These are phyloP conservation scores for Aquilaria malaccensis DNA, from an alignment of 345 rosid species.

Conservation along the genomic window DNA sequence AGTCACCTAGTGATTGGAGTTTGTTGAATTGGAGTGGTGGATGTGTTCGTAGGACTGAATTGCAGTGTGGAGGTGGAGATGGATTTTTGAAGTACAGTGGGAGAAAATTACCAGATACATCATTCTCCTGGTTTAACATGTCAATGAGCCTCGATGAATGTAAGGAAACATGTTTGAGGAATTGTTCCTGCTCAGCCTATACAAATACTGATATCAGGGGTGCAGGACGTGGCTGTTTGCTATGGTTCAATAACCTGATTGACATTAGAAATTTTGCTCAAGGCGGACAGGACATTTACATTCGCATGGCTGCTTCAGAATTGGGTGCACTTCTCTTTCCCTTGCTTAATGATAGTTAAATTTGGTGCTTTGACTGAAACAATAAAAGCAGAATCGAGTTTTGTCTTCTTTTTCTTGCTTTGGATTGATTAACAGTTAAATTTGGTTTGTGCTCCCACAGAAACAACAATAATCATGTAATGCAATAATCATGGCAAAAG, in stretches of 20 bases:
- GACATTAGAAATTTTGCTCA: conserved; percentile 33
- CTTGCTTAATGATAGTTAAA: too few species aligned
- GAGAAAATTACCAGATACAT: conserved; percentile 35
- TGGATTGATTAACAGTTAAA: too few species aligned
- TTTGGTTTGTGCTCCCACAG: too few species aligned
- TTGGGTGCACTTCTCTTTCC: conserved; percentile 16
- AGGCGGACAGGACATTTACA: conserved; percentile 32
- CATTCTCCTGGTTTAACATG: conserved; percentile 14
- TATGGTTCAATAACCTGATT: conserved; percentile 26
- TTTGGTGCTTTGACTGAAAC: too few species aligned
- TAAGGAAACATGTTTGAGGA: conserved; percentile 16
- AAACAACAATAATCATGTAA: background rate
- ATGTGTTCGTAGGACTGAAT: conserved; percentile 22
- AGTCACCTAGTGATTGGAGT: conserved; percentile 16
- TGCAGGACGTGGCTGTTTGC: conserved; percentile 33
- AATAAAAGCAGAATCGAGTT: too few species aligned
- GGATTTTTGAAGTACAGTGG: conserved; percentile 24
- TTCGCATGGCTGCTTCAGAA: conserved; percentile 39
- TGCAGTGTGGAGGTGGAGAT: conserved; percentile 18
- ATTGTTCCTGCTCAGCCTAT: conserved; percentile 42
- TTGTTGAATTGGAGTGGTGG: conserved; percentile 36
- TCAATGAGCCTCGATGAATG: conserved; percentile 22
- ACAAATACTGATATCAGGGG: conserved; percentile 21
- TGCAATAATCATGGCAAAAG: background rate
- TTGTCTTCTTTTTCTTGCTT: too few species aligned